These are phyloP conservation scores for Nicotiana benthamiana DNA, from an alignment of 257 asterid species.

Conservation along the genomic window DNA sequence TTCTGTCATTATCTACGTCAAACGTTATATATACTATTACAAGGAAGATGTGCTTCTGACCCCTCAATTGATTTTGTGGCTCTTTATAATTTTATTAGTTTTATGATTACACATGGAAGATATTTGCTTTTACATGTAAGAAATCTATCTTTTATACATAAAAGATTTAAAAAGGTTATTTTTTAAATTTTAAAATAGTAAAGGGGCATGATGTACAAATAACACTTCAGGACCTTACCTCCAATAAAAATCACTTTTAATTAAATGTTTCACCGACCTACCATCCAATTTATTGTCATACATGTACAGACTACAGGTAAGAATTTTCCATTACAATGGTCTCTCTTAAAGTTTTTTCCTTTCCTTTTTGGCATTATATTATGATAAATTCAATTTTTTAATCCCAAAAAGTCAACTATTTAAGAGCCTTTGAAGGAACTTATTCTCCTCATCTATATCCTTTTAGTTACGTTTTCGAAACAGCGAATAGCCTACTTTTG, in stretches of 20 bases:
- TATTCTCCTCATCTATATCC: not conserved
- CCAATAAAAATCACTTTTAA: not conserved
- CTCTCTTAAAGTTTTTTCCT: not conserved
- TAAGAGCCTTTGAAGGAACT: not conserved
- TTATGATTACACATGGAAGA: too few species aligned
- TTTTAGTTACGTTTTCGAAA: not conserved
- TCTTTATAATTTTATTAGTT: too few species aligned
- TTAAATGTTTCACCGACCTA: not conserved
- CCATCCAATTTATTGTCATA: not conserved
- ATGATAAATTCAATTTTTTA: not conserved
- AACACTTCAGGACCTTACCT: too few species aligned
- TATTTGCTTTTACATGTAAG: too few species aligned
- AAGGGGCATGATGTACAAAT: too few species aligned
- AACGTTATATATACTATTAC: not conserved
- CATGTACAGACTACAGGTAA: not conserved
- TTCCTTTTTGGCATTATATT: not conserved
- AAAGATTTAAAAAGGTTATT: too few species aligned
- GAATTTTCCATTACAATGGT: not conserved
- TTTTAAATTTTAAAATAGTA: too few species aligned
- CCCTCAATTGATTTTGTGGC: too few species aligned
- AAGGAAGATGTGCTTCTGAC: not conserved
- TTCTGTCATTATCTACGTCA: not conserved
- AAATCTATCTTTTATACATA: too few species aligned
- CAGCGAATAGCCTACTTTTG: not conserved
- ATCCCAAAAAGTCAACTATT: not conserved